Conservation (phyloP, 1,139 yeast species). For the Candida anutae region DNA sequence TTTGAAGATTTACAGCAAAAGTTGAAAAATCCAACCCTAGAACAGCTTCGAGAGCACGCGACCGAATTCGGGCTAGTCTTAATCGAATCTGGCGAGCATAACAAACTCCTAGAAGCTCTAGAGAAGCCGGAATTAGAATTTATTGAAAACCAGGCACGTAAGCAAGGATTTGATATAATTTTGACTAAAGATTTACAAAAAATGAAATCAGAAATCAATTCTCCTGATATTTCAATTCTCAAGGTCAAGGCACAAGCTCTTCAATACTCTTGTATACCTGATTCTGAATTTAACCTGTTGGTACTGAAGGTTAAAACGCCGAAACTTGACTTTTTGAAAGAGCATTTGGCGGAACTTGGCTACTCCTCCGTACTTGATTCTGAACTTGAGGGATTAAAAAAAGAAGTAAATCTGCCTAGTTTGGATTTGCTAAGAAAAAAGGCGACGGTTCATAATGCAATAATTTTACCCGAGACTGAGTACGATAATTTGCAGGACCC, state of each 20-base stretch:
- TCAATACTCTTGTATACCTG: slow-evolving; percentile 11
- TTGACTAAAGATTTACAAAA: slow-evolving; percentile 4
- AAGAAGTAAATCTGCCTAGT: slow-evolving; percentile 5
- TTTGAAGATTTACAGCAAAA: slow-evolving; percentile 6
- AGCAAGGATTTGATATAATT: background rate
- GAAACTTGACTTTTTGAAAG: slow-evolving; percentile 13
- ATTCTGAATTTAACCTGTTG: background rate
- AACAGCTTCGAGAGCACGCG: slow-evolving; percentile 14
- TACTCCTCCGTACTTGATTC: slow-evolving; percentile 14
- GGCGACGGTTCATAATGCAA: slow-evolving; percentile 12
- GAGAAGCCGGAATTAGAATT: slow-evolving; percentile 17
- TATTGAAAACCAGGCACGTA: slow-evolving; percentile 6
- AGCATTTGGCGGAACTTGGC: slow-evolving; percentile 12
- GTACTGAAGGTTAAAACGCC: slow-evolving; percentile 13
- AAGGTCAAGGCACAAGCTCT: slow-evolving; percentile 1
- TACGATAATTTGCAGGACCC: slow-evolving; percentile 13
- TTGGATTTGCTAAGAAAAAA: slow-evolving; percentile 11
- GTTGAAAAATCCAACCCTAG: slow-evolving; percentile 14
- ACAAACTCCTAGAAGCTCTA: background rate
- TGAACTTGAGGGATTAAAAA: slow-evolving; percentile 9
- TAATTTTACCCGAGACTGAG: slow-evolving; percentile 11
- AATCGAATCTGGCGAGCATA: slow-evolving; percentile 9
- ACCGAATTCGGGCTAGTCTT: slow-evolving; percentile 15
- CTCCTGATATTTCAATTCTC: slow-evolving; percentile 4
- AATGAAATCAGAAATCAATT: slow-evolving; percentile 5